These are phyloP conservation scores for Aureobasidium sp. DNA, from an alignment of 2,329 filamentous ascomycete species.

Conservation along the genomic window DNA sequence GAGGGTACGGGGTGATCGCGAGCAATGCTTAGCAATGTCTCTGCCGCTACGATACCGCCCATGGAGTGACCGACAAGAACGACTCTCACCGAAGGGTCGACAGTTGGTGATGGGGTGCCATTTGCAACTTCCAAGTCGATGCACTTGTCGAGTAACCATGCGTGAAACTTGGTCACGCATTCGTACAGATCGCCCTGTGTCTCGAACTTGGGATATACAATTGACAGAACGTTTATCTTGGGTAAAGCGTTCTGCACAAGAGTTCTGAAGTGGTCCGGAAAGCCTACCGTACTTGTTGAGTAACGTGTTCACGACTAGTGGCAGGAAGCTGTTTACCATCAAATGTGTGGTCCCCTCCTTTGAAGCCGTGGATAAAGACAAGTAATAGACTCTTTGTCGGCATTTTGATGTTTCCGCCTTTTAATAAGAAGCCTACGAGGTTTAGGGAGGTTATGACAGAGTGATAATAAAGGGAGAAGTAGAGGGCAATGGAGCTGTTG, in stretches of 20 bases:
- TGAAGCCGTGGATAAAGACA: constrained; percentile 85
- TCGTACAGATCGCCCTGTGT: constrained; percentile 68
- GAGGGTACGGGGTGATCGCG: constrained; percentile 50
- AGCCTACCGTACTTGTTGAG: constrained; percentile 28
- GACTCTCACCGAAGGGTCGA: constrained; percentile 76
- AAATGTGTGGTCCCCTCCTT: constrained; percentile 75
- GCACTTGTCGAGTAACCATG: constrained; percentile 83
- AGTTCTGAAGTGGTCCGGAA: constrained; percentile 62
- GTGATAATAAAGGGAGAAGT: not conserved
- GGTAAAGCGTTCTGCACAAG: constrained; percentile 59
- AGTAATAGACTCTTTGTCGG: constrained; percentile 61
- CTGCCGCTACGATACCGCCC: constrained; percentile 88
- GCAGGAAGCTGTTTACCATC: constrained; percentile 30
- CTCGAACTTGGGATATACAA: constrained; percentile 75
- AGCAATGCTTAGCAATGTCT: constrained; percentile 69
- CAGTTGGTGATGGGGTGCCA: constrained; percentile 69
- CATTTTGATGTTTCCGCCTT: not conserved
- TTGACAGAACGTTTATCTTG: constrained; percentile 55
- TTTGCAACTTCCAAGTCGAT: constrained; percentile 89
- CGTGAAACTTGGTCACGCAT: constrained; percentile 64
- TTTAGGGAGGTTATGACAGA: not conserved
- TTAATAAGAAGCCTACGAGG: not conserved
- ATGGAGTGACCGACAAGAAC: constrained; percentile 81
- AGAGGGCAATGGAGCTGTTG: not conserved
- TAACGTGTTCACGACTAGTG: not conserved